Conservation (phyloP, 495 filamentous ascomycete species). For the Oidiodendron maius region DNA sequence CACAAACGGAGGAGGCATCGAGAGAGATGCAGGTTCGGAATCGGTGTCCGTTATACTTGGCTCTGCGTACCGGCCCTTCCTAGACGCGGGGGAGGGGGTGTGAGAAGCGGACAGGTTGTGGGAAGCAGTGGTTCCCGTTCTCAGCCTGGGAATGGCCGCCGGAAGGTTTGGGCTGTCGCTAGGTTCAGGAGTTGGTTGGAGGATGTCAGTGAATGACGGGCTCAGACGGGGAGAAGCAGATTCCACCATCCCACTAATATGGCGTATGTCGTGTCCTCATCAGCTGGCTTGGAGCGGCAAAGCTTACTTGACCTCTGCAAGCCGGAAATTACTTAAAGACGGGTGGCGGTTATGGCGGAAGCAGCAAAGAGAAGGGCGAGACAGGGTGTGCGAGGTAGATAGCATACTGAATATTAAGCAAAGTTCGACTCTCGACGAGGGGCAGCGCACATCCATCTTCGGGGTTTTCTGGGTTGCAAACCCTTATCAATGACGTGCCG, state of each 20-base stretch:
- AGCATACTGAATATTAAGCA: neutral
- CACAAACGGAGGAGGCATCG: conserved; percentile 48
- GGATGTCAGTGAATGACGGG: neutral
- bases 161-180: conserved; percentile 2
- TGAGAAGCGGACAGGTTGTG: conserved; percentile 24
- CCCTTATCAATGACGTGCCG: conserved; percentile 7
- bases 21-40: conserved; percentile 51
- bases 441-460: too few relatives aligned
- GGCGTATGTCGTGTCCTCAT: neutral
- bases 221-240: conserved; percentile 11
- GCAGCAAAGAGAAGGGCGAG: neutral
- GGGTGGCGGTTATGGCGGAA: too few relatives aligned
- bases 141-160: conserved; percentile 1
- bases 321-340: too few relatives aligned
- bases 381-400: neutral
- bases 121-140: conserved; percentile 1
- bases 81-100: conserved; percentile 29
- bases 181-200: conserved; percentile 2
- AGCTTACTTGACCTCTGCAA: too few relatives aligned
- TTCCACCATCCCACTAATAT: neutral
- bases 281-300: conserved; percentile 2
- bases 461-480: neutral
- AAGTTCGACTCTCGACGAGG: too few relatives aligned
- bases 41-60: conserved; percentile 26
- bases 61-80: conserved; percentile 50